Conservation (phyloP, 768 basidiomycete species). For the Kondoa malvinella region DNA sequence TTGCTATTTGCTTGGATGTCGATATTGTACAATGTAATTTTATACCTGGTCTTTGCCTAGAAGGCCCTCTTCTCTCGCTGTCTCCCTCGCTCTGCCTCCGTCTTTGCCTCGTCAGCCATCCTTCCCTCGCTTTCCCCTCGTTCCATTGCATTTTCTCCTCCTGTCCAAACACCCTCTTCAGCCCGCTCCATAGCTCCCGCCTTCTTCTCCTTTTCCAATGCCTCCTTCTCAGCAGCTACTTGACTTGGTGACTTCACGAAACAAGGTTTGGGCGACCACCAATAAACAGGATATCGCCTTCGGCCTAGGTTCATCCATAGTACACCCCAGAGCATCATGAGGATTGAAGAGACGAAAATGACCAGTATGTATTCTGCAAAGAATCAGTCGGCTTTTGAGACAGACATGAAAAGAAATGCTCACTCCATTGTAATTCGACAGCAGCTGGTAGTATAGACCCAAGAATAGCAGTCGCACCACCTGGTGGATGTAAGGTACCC, state of each 20-base stretch:
- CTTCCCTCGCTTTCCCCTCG: not conserved
- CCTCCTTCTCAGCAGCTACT: not conserved
- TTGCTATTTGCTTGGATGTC: no score
- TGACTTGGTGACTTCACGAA: not conserved
- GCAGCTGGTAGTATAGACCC: not conserved
- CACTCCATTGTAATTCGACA: not conserved
- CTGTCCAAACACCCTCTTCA: not conserved
- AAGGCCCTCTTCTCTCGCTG: not conserved
- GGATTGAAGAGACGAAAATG: not conserved
- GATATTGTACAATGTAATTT: no score
- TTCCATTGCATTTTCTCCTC: not conserved
- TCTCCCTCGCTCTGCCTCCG: not conserved
- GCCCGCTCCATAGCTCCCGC: not conserved
- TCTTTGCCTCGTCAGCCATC: not conserved
- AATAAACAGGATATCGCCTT: not conserved
- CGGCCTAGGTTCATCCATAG: not conserved
- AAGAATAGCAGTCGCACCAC: not conserved
- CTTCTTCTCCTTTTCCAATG: not conserved
- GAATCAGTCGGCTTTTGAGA: no score
- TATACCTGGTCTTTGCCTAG: no score
- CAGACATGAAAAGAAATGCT: no score
- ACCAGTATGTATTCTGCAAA: not conserved
- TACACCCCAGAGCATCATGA: not conserved
- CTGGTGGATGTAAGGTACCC: not conserved
- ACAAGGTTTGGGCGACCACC: not conserved